A percentile compares a stretch with the other conserved stretches of the same genome.
Evolutionary conservation across 306 rosid genomes (phyloP).

Genomic region (Fagus sylvatica): DNA sequence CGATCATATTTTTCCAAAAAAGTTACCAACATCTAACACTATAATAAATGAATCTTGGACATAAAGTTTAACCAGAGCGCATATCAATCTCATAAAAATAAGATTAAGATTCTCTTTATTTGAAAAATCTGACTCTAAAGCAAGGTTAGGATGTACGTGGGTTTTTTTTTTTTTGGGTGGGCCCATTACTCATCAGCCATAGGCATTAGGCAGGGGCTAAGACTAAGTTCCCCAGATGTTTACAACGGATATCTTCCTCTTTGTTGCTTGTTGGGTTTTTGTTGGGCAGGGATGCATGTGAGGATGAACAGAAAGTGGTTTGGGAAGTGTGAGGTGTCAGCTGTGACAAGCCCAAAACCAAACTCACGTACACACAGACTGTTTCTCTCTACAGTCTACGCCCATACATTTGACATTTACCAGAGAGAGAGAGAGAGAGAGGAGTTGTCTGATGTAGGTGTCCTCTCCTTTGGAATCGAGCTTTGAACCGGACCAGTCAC

Average conservation of each 20-base stretch:
- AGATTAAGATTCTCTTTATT: too few species aligned
- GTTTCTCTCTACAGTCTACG: slow-evolving; percentile 1
- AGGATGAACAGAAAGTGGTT: neutral
- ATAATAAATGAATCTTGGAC: too few species aligned
- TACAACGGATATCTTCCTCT: neutral
- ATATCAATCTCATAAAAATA: too few species aligned
- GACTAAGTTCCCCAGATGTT: neutral
- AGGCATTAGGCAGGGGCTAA: too few species aligned
- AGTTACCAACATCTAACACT: too few species aligned
- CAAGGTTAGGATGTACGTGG: too few species aligned
- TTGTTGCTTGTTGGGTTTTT: neutral
- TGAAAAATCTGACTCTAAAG: too few species aligned
- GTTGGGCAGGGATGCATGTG: slow-evolving; percentile 12
- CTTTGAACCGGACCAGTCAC: neutral
- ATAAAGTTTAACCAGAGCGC: too few species aligned
- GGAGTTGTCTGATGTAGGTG: neutral
- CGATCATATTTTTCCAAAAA: too few species aligned
- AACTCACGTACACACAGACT: slow-evolving; percentile 1
- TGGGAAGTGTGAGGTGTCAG: slow-evolving; percentile 26
- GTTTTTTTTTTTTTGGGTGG: too few species aligned
- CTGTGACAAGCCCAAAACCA: slow-evolving; percentile 7
- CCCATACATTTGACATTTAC: too few species aligned
- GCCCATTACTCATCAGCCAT: too few species aligned
- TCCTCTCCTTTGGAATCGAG: slow-evolving; percentile 2
- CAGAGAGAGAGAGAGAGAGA: neutral